A percentile compares a stretch with the other conserved stretches of the same genome.
phyloP scores from a whole-genome alignment of 805 yeast species.

The Saturnispora hagleri region DNA sequence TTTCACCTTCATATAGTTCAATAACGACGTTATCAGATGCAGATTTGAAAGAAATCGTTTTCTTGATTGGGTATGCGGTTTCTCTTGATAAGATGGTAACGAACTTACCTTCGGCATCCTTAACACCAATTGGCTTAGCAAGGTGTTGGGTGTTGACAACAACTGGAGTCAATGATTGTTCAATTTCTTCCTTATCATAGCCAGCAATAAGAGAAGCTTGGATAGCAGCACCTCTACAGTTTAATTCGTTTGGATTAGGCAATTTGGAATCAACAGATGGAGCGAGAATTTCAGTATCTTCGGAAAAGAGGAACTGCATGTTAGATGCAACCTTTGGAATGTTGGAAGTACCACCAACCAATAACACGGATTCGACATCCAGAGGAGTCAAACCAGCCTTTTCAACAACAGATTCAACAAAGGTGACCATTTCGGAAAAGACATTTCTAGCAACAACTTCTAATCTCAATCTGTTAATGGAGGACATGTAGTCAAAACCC shows the following conservation, averaged over 20 bases:
- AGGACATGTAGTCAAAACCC: conserved; percentile 87
- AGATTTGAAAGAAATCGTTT: conserved; percentile 54
- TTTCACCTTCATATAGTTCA: conserved; percentile 77
- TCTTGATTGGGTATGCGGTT: conserved; percentile 87
- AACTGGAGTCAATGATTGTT: conserved; percentile 73
- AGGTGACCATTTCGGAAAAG: conserved; percentile 63
- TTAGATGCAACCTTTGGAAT: conserved; percentile 83
- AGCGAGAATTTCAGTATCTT: conserved; percentile 61
- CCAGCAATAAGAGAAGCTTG: conserved; percentile 83
- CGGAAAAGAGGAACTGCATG: conserved; percentile 71
- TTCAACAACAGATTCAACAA: conserved; percentile 62
- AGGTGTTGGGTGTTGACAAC: conserved; percentile 85
- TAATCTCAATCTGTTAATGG: conserved; percentile 88
- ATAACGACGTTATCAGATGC: conserved; percentile 56
- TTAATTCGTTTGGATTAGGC: conserved; percentile 77
- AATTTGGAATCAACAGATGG: conserved; percentile 75
- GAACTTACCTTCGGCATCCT: conserved; percentile 61
- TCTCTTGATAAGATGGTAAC: conserved; percentile 67
- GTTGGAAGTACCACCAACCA: conserved; percentile 90
- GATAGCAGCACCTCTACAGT: conserved; percentile 91
- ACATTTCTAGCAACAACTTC: conserved; percentile 80
- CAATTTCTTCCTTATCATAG: conserved; percentile 75
- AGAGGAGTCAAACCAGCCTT: conserved; percentile 81
- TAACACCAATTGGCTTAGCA: conserved; percentile 74
- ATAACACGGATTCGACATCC: conserved; percentile 82